These are phyloP conservation scores for Aspergillus costaricaensis DNA, from an alignment of 2,329 filamentous ascomycete species.

Conservation along the genomic window DNA sequence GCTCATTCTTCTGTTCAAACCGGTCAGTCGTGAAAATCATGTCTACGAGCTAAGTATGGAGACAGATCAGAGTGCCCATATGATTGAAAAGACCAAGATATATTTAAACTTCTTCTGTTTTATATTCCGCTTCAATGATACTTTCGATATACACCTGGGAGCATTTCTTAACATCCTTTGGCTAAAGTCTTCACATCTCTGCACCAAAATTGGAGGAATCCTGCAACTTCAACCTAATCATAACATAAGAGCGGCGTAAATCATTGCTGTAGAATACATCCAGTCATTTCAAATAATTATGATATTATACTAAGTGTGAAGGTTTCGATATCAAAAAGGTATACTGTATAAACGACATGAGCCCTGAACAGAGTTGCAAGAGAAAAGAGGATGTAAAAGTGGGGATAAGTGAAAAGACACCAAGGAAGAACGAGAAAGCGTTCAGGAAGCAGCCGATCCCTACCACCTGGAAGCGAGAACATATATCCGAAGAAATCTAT, in stretches of 20 bases:
- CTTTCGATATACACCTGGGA: neutral
- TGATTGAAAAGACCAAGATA: neutral
- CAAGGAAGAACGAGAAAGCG: slow-evolving; percentile 13
- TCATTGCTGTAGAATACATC: neutral
- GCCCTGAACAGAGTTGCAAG: slow-evolving; percentile 25
- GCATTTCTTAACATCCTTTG: neutral
- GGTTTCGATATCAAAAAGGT: slow-evolving; percentile 26
- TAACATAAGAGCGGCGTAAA: neutral
- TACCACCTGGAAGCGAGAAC: slow-evolving; percentile 18
- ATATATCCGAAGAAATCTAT: slow-evolving; percentile 37
- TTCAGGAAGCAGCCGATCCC: slow-evolving; percentile 15
- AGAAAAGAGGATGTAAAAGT: slow-evolving; percentile 16
- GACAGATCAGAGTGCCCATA: neutral
- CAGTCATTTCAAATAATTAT: slow-evolving; percentile 30
- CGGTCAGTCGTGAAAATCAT: too few relatives aligned
- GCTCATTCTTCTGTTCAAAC: too few relatives aligned
- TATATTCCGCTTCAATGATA: neutral
- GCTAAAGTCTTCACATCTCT: neutral
- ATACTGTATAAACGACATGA: slow-evolving; percentile 40
- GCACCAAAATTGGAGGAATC: too few relatives aligned
- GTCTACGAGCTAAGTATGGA: too few relatives aligned
- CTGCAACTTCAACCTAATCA: neutral
- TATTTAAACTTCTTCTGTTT: neutral
- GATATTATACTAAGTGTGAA: slow-evolving; percentile 35
- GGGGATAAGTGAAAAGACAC: slow-evolving; percentile 17